Base-by-base conservation (phyloP, 2,329 filamentous ascomycete species). In the Claviceps purpurea region DNA sequence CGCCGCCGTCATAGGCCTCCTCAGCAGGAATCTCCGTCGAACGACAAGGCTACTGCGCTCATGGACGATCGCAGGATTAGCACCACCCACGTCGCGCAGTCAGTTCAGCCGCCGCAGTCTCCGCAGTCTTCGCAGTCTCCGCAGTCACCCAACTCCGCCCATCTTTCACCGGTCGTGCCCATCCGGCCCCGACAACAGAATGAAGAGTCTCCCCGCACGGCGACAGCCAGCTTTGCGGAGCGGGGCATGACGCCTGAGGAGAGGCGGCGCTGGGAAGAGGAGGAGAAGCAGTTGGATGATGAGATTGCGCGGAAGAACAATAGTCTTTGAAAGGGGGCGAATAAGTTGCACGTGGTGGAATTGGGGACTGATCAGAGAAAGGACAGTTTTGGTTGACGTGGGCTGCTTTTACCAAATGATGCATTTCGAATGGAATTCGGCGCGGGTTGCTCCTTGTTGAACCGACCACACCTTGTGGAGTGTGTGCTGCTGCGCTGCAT, bases 211-310 rank as follows among this genome's bases (percentile, higher is more conserved):
- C 5, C 42, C 5, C 34, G 26, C 16, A 34, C 5, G 14, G 30
- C 18, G 49, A 42, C 38, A 5, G 71, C 73, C 18, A 76, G 78
- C 55, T 63, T 81, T 38, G 73, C 79, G 4, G 77, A 81, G 59
- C 77, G 79, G n/a, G 74, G 76, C 49, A 81, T 81, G 77, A 79
- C 77, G 47, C 67, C 68, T 8, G 77, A 75, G 0, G 76, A 81
- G 60, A 76, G 81, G 41, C 30, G 41, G 26, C 34, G 47, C 11
- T 52, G 51, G 51, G 47, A 52, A 58, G 77, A 79, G 55, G 78
- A 81, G 60, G 78, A 82, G 64, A 62, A 73, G 54, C 71, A 75
- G 55, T 65, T 82, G 39, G 78, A 81, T 52, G 74, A 69, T 14
- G 78, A 75, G 34, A 81, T 81, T 59, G 74, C 52, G 11, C 30